Evolutionary conservation across 305 asterid species (phyloP).

Genomic region (Solanum hybrid): DNA sequence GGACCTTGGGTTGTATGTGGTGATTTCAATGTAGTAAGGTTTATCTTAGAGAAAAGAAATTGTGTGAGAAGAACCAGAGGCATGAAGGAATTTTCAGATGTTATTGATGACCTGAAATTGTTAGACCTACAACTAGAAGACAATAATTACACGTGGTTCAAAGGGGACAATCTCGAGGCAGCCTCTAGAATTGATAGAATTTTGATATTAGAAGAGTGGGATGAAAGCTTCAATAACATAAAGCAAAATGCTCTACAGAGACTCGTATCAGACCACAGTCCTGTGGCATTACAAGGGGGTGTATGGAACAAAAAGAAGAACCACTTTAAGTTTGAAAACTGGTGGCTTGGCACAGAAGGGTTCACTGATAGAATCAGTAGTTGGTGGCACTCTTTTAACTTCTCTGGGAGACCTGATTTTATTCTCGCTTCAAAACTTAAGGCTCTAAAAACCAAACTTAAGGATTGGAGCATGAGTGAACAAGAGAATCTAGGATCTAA

Average conservation of each 20-base stretch:
- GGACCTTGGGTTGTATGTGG: background rate
- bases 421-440: background rate
- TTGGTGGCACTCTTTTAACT: background rate
- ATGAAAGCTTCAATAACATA: background rate
- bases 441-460: background rate
- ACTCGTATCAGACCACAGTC: background rate
- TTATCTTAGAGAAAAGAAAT: background rate
- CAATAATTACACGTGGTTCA: background rate
- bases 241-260: background rate
- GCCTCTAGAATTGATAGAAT: background rate
- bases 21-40: background rate
- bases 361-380: background rate
- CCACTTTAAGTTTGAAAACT: background rate
- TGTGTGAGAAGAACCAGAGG: background rate
- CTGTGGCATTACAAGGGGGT: background rate
- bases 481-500: background rate
- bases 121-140: background rate
- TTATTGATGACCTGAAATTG: background rate
- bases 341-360: background rate
- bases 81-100: background rate
- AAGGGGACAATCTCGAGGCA: background rate
- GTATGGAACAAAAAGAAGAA: background rate
- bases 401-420: background rate
- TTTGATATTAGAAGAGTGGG: background rate
- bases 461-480: background rate